A percentile compares a stretch with the other conserved stretches of the same genome.
Conservation (phyloP, 1,139 yeast genomes). For the Yamadazyma pseudoaaseri region DNA sequence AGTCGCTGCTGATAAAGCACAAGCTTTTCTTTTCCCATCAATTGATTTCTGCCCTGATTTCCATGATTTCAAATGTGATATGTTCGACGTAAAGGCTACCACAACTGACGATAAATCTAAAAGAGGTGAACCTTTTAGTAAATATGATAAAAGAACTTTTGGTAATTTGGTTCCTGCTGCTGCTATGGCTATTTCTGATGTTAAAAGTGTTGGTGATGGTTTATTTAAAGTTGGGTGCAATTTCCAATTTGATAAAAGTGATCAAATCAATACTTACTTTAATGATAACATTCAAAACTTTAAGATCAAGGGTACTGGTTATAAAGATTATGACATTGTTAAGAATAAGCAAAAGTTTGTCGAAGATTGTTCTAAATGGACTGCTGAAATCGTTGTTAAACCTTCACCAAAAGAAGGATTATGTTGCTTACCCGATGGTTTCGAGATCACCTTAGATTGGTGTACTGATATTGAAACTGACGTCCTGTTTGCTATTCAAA, state of each 20-base stretch:
- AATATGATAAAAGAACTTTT: slow-evolving; percentile 9
- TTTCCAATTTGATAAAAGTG: slow-evolving; percentile 21
- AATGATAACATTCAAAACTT: slow-evolving; percentile 16
- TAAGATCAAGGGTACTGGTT: slow-evolving; percentile 20
- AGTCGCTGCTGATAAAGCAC: neutral
- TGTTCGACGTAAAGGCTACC: slow-evolving; percentile 1
- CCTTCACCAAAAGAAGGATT: slow-evolving; percentile 16
- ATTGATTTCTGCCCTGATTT: neutral
- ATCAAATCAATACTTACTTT: slow-evolving; percentile 14
- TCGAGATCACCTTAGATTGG: slow-evolving; percentile 22
- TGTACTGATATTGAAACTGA: slow-evolving; percentile 12
- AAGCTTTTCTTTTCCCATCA: neutral
- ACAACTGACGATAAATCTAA: neutral
- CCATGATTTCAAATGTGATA: neutral
- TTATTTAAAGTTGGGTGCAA: slow-evolving; percentile 19
- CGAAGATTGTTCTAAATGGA: slow-evolving; percentile 18
- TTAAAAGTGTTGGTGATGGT: slow-evolving; percentile 17
- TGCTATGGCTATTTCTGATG: slow-evolving; percentile 23
- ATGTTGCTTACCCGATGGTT: slow-evolving; percentile 25
- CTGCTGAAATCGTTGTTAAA: slow-evolving; percentile 19
- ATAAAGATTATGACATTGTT: slow-evolving; percentile 16
- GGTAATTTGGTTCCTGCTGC: slow-evolving; percentile 19
- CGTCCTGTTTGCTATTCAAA: slow-evolving; percentile 13
- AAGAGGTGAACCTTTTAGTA: slow-evolving; percentile 2
- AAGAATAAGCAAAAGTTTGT: slow-evolving; percentile 9